Evolutionary conservation across 2,329 filamentous ascomycete genomes (phyloP).

Genomic region (Aspergillus sp.): DNA sequence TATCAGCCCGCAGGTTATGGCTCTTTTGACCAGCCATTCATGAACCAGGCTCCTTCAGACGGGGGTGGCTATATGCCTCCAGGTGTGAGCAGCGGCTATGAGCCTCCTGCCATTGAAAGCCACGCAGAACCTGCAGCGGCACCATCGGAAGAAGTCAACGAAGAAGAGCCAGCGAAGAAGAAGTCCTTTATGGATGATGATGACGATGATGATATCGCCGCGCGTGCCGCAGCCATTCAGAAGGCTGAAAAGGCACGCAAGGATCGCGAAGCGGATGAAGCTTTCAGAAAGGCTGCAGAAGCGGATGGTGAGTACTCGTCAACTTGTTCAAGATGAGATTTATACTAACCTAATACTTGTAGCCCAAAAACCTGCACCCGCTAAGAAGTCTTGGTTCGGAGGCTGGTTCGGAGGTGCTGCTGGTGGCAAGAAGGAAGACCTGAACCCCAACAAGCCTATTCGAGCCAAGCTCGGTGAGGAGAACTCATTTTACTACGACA

Average conservation of each 20-base stretch:
- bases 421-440: constrained; percentile 52
- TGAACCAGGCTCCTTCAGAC: constrained; percentile 23
- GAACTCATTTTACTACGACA: constrained; percentile 90
- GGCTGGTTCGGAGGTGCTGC: constrained; percentile 74
- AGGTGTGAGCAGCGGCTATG: constrained; percentile 31
- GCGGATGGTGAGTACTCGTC: constrained; percentile 54
- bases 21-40: constrained; percentile 26
- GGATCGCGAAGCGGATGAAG: constrained; percentile 79
- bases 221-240: constrained; percentile 53
- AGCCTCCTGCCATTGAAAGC: constrained; percentile 42
- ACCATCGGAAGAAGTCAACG: constrained; percentile 55
- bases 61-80: constrained; percentile 40
- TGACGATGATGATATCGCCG: constrained; percentile 66
- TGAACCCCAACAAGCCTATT: constrained; percentile 59
- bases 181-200: constrained; percentile 82
- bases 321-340: background rate
- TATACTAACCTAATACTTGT: constrained; percentile 50
- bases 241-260: constrained; percentile 66
- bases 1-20: constrained; percentile 27
- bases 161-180: constrained; percentile 66
- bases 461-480: constrained; percentile 92
- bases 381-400: constrained; percentile 64
- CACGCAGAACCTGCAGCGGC: constrained; percentile 35
- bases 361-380: constrained; percentile 39
- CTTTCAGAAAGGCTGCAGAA: constrained; percentile 80